A percentile compares a stretch with the other conserved stretches of the same genome.
Evolutionary conservation across 2,329 filamentous ascomycete genomes (phyloP).

Genomic region (Monascus ruber): DNA sequence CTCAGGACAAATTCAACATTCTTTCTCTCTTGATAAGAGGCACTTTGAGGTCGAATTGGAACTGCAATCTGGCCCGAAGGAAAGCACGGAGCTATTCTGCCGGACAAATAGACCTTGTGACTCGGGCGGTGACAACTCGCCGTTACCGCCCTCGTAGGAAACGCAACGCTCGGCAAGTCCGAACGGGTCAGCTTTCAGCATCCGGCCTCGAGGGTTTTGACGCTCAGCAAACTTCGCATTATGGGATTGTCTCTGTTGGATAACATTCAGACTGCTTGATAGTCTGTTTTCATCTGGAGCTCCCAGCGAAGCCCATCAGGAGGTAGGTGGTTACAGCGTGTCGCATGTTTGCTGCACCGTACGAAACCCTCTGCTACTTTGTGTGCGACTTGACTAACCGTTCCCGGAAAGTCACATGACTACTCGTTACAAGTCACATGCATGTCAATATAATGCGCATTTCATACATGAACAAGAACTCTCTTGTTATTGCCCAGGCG

Average conservation of each 20-base stretch:
- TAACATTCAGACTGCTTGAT: too few species aligned
- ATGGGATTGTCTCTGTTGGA: too few species aligned
- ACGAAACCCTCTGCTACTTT: too few species aligned
- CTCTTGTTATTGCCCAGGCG: neutral
- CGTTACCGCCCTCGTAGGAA: too few species aligned
- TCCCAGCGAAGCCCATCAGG: too few species aligned
- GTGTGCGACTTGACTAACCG: too few species aligned
- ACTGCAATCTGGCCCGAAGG: constrained; percentile 23
- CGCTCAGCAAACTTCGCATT: too few species aligned
- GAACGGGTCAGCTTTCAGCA: too few species aligned
- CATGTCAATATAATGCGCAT: constrained; percentile 1
- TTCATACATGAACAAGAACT: constrained; percentile 1
- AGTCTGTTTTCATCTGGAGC: too few species aligned
- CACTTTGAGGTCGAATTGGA: neutral
- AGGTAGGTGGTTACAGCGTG: too few species aligned
- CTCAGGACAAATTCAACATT: constrained; percentile 3
- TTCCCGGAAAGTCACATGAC: neutral
- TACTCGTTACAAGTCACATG: constrained; percentile 6
- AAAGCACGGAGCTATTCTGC: constrained; percentile 9
- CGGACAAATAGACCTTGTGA: constrained; percentile 6
- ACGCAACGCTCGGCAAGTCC: neutral
- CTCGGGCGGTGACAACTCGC: constrained; percentile 6
- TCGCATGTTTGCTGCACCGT: too few species aligned
- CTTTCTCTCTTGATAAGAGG: neutral
- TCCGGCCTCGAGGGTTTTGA: too few species aligned